Conservation (phyloP, 202 grass and related monocot genomes). For the Carex arenaria region DNA sequence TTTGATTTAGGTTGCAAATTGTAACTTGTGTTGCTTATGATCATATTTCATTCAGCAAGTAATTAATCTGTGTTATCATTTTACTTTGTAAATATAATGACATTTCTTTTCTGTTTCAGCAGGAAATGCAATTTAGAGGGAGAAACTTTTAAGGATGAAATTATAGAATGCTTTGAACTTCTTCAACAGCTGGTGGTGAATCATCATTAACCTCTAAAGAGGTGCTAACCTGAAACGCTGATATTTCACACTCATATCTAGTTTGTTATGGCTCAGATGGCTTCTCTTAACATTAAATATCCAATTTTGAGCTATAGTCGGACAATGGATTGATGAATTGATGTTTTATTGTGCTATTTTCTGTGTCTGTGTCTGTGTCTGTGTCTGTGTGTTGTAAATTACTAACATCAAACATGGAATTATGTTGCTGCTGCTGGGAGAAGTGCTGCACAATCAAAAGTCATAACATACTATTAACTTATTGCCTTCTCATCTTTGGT, state of each 20-base stretch:
- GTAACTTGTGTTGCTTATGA: background rate
- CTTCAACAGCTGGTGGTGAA: background rate
- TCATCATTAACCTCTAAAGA: slow-evolving; percentile 1
- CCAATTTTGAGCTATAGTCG: background rate
- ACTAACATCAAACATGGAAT: slow-evolving; percentile 9
- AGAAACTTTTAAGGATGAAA: slow-evolving; percentile 50
- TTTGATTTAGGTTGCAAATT: background rate
- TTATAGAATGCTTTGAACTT: background rate
- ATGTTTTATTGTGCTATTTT: slow-evolving; percentile 7
- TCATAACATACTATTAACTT: background rate
- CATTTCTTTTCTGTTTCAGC: background rate
- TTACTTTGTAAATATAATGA: background rate
- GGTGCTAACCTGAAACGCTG: slow-evolving; percentile 15
- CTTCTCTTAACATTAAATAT: background rate
- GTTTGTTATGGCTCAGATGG: slow-evolving; percentile 22
- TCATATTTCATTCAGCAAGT: background rate
- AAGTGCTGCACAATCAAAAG: background rate
- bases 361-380: background rate
- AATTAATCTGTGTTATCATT: background rate
- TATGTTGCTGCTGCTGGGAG: background rate
- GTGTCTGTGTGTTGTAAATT: slow-evolving; percentile 16
- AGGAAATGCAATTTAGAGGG: slow-evolving; percentile 88
- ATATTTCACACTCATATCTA: slow-evolving; percentile 13
- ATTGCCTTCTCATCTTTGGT: background rate
- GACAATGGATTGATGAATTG: slow-evolving; percentile 5